Evolutionary conservation across 2,329 filamentous ascomycete species (phyloP).

Genomic region (Xylaria hypoxylon): DNA sequence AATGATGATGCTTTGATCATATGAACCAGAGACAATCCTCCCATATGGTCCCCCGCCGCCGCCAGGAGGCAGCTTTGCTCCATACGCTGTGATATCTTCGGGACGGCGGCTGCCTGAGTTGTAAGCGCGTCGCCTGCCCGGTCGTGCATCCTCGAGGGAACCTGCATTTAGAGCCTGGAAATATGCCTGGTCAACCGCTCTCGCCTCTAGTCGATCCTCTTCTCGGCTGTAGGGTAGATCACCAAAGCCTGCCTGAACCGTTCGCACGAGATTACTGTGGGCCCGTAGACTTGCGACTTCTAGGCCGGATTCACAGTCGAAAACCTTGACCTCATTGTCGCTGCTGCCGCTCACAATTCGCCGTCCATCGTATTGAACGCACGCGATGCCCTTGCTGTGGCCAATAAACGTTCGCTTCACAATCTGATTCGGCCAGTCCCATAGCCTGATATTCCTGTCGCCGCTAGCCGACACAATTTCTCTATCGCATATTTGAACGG

Average conservation of each 20-base stretch:
- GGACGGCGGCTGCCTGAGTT: constrained; percentile 82
- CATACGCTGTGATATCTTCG: constrained; percentile 80
- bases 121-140: constrained; percentile 54
- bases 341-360: constrained; percentile 96
- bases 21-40: constrained; percentile 96
- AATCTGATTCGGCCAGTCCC: constrained; percentile 85
- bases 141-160: constrained; percentile 57
- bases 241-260: constrained; percentile 93
- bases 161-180: constrained; percentile 69
- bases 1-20: constrained; percentile 94
- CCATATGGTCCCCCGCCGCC: constrained; percentile 90
- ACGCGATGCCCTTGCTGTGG: constrained; percentile 95
- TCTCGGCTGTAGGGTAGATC: constrained; percentile 84
- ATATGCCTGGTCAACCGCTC: constrained; percentile 78
- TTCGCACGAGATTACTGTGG: constrained; percentile 87
- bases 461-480: constrained; percentile 96
- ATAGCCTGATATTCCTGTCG: constrained; percentile 92
- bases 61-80: constrained; percentile 88
- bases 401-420: constrained; percentile 84
- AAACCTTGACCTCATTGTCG: constrained; percentile 95
- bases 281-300: constrained; percentile 89
- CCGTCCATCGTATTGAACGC: constrained; percentile 94
- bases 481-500: constrained; percentile 86
- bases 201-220: constrained; percentile 79
- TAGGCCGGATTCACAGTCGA: constrained; percentile 84